Percentiles rank a stretch among this genome's conserved stretches.
Evolutionary conservation across 371 early-diverging fungal species (phyloP).

Genomic region (Rhizopus sp.): DNA sequence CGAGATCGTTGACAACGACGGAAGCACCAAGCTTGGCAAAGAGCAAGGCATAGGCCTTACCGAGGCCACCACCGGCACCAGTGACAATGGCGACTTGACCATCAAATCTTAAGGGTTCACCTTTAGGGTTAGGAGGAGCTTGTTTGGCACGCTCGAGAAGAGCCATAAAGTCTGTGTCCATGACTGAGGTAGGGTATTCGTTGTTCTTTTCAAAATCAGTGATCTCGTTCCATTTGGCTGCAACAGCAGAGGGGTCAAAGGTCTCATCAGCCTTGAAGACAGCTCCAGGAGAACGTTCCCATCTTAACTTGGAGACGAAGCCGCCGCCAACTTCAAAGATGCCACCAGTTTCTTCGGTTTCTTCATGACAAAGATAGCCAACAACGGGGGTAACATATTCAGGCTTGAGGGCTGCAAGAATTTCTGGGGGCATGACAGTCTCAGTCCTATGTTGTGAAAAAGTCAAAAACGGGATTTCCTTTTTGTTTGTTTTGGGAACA

Average conservation of each 20-base stretch:
- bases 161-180: constrained; percentile 86
- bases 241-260: constrained; percentile 85
- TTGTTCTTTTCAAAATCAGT: constrained; percentile 69
- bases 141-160: constrained; percentile 78
- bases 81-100: constrained; percentile 88
- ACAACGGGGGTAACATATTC: constrained; percentile 97
- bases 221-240: constrained; percentile 74
- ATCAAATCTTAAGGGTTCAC: constrained; percentile 72
- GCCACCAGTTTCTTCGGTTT: constrained; percentile 82
- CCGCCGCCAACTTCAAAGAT: constrained; percentile 96
- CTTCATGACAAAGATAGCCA: constrained; percentile 90
- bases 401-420: constrained; percentile 92
- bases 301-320: constrained; percentile 88
- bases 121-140: constrained; percentile 60
- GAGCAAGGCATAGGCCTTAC: constrained; percentile 84
- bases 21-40: constrained; percentile 84
- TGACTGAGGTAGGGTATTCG: constrained; percentile 74
- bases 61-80: constrained; percentile 93
- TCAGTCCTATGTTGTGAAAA: constrained; percentile 57
- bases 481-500: neutral
- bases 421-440: constrained; percentile 93
- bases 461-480: constrained; percentile 3
- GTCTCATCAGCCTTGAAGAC: constrained; percentile 90
- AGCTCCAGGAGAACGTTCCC: constrained; percentile 90
- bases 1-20: constrained; percentile 92